Evolutionary conservation across 2,329 filamentous ascomycete genomes (phyloP), one percentile per base, ranked within the genome.

Genomic region (Chaetomium sp.): DNA sequence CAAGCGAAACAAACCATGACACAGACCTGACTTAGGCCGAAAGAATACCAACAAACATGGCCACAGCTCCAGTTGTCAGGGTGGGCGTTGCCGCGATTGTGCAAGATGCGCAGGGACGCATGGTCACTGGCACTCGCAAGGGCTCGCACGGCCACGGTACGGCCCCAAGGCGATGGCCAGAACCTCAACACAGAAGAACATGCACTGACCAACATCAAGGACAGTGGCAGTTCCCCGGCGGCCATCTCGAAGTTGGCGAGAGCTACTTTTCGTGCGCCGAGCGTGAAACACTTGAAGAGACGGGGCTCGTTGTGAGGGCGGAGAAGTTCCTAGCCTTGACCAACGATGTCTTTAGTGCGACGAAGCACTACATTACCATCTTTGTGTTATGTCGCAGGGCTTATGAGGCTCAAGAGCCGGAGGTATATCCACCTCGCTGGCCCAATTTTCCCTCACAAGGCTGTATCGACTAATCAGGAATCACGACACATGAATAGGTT

Each of bases 301-400:
- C 88, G 0, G 85, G 79, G 0, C 74, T 90, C 0, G 63, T 69
- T 0, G 74, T 90, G 1, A 72, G 68, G 1, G 74, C 78, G 6
- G 49, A 80, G 5, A 74, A 73, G 46, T 76, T 86, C 41, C 61
- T 85, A 0, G 80, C 78, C 0, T 78, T 82, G 0, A 89, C 85
- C 5, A 89, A 91, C 65, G 82, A 85, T 62, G 66, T 87, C 0
- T 88, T 90, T 66, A 64, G 66, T 0, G 76, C 79, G n/a, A 70
- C 70, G 0, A 88, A 85, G 68, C 88, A 92, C 66, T 92, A 91
- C 65, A 76, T 90, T 50, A 91, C 88, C 0, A 68, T 90, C 2
- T 91, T 88, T 61, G 79, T 89, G 59, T 71, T 73, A 0, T 82
- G 80, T 43, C 70, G 69, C 45, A 71, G 81, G 61, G 65, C 71